These are phyloP conservation scores for Xylaria telfairii DNA, from an alignment of 495 filamentous ascomycete genomes.

Conservation along the genomic window DNA sequence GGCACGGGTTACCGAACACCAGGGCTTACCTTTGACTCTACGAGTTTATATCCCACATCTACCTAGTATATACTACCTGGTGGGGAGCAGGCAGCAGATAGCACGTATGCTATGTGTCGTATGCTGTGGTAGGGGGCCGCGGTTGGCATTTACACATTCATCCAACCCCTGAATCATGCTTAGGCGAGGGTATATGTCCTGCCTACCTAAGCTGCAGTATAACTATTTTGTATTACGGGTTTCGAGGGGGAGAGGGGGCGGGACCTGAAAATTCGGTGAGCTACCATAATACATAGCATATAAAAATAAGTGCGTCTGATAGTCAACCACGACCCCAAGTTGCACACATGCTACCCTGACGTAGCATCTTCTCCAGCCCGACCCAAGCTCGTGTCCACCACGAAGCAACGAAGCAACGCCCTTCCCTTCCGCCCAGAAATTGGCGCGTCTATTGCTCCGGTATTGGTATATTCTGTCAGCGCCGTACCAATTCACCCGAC, in stretches of 20 bases:
- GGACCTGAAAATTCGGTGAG: constrained; percentile 19
- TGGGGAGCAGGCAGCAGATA: not conserved
- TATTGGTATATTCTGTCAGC: constrained; percentile 6
- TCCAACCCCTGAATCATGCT: constrained; percentile 26
- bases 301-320: constrained; percentile 16
- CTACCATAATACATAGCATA: not conserved
- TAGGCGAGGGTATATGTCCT: constrained; percentile 22
- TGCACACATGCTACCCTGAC: constrained; percentile 22
- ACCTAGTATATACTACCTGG: not conserved
- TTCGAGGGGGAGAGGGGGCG: constrained; percentile 4
- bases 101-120: not conserved
- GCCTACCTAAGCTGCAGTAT: constrained; percentile 6
- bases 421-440: constrained; percentile 3
- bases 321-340: constrained; percentile 21
- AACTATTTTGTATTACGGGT: constrained; percentile 4
- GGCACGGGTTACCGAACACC: not conserved
- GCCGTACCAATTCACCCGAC: constrained; percentile 15
- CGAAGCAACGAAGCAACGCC: not conserved
- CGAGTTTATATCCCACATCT: not conserved
- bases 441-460: not conserved
- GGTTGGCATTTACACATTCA: constrained; percentile 5
- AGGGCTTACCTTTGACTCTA: not conserved
- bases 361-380: constrained; percentile 7
- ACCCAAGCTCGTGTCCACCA: not conserved
- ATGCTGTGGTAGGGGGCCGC: not conserved